phyloP scores from a whole-genome alignment of 2,329 filamentous ascomycete genomes.

The Penicillium verrucosum region DNA sequence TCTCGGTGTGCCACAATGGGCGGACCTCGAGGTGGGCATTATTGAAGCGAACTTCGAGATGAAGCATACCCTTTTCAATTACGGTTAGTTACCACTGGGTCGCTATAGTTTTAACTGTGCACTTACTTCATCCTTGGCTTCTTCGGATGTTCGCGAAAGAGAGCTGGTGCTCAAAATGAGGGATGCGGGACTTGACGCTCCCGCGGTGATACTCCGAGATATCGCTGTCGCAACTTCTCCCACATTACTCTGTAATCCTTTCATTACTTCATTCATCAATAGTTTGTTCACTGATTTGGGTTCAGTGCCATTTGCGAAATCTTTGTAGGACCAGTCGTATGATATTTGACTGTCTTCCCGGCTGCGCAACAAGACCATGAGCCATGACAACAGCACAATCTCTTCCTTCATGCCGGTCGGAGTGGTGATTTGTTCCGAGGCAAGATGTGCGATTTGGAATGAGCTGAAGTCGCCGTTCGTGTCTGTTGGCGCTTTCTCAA shows the following conservation, averaged over 20 bases:
- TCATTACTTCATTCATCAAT: slow-evolving; percentile 34
- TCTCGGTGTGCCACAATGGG: slow-evolving; percentile 43
- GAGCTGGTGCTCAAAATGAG: slow-evolving; percentile 27
- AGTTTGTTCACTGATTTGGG: slow-evolving; percentile 22
- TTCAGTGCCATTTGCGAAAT: slow-evolving; percentile 9
- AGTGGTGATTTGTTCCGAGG: slow-evolving; percentile 21
- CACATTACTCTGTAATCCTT: slow-evolving; percentile 32
- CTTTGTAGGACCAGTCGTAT: slow-evolving; percentile 43
- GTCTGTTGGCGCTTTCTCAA: not conserved
- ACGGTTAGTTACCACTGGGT: slow-evolving; percentile 5
- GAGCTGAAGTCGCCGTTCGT: slow-evolving; percentile 17
- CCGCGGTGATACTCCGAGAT: slow-evolving; percentile 22
- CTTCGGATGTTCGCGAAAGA: slow-evolving; percentile 17
- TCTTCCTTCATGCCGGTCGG: slow-evolving; percentile 42
- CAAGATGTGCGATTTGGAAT: slow-evolving; percentile 31
- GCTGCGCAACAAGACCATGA: slow-evolving; percentile 45
- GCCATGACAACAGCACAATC: slow-evolving; percentile 45
- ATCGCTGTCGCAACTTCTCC: slow-evolving; percentile 28
- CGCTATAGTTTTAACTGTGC: not conserved
- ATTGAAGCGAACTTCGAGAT: slow-evolving; percentile 33
- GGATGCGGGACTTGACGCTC: not conserved
- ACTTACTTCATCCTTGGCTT: slow-evolving; percentile 24
- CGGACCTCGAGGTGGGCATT: slow-evolving; percentile 33
- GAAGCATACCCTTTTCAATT: slow-evolving; percentile 28
- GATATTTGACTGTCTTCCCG: slow-evolving; percentile 38